A percentile compares a stretch with the other conserved stretches of the same genome.
phyloP scores from a whole-genome alignment of 257 asterid genomes.

The Knoxia roxburghii region DNA sequence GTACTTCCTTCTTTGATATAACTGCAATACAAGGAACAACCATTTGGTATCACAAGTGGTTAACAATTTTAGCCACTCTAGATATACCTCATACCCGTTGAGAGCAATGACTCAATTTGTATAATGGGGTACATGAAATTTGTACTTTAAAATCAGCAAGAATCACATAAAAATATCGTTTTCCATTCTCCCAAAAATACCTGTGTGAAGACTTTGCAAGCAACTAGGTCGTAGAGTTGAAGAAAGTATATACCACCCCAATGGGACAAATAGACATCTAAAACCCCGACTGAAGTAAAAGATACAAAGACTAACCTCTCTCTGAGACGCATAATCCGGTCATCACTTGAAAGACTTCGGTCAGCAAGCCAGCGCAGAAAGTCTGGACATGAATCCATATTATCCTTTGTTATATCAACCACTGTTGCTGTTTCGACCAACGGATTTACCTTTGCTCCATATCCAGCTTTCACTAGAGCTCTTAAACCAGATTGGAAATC shows the following conservation, averaged over 20 bases:
- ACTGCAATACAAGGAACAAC: slow-evolving; percentile 27
- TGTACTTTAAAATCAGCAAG: too few relatives aligned
- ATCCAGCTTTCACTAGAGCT: slow-evolving; percentile 63
- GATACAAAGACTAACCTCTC: slow-evolving; percentile 38
- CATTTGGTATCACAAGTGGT: not conserved
- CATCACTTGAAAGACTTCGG: slow-evolving; percentile 50
- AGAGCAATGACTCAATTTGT: not conserved
- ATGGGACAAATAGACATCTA: not conserved
- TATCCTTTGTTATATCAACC: slow-evolving; percentile 33
- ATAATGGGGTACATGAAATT: not conserved
- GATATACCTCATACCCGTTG: not conserved
- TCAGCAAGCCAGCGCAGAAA: slow-evolving; percentile 47
- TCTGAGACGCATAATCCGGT: slow-evolving; percentile 48
- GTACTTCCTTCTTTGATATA: slow-evolving; percentile 58
- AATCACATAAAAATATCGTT: not conserved
- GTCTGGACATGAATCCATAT: slow-evolving; percentile 43
- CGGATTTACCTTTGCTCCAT: slow-evolving; percentile 54
- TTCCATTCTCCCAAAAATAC: not conserved
- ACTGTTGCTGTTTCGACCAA: slow-evolving; percentile 42
- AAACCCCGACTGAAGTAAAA: not conserved
- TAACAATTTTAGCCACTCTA: not conserved
- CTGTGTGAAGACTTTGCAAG: not conserved
- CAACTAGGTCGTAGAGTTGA: not conserved
- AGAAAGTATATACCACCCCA: not conserved
- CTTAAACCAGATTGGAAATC: slow-evolving; percentile 58